Percentiles rank a stretch among this genome's conserved stretches.
These are phyloP conservation scores for Leptomonas seymouri DNA, from an alignment of 208 protist genomes.

Conservation along the genomic window DNA sequence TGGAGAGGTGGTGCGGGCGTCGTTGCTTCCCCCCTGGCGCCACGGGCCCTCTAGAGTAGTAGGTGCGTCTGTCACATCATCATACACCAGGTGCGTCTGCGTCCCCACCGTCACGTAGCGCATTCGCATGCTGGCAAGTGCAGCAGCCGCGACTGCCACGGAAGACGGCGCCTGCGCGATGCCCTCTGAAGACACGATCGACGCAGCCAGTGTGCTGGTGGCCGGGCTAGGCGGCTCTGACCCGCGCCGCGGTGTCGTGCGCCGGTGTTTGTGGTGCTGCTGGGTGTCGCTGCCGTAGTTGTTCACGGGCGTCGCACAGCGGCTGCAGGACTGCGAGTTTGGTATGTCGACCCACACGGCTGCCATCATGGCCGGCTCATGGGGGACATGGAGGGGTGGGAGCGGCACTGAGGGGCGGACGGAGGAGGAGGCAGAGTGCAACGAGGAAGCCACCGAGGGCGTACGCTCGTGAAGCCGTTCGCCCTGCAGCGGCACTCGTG, in stretches of 20 bases:
- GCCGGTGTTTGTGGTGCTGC: constrained; percentile 32
- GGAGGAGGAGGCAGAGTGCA: constrained; percentile 32
- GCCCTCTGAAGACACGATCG: constrained; percentile 36
- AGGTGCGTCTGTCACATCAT: background rate
- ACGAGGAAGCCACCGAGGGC: constrained; percentile 29
- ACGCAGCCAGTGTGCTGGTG: constrained; percentile 46
- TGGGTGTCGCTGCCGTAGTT: background rate
- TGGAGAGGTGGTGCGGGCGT: background rate
- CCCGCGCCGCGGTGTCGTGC: constrained; percentile 42
- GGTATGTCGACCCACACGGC: constrained; percentile 55
- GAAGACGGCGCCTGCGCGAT: background rate
- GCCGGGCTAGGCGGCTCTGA: constrained; percentile 39
- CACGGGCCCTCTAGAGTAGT: background rate
- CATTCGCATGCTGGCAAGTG: constrained; percentile 8
- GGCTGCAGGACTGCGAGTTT: constrained; percentile 23
- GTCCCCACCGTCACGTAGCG: constrained; percentile 26
- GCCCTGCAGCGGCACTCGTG: constrained; percentile 6
- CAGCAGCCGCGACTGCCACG: background rate
- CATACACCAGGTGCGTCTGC: constrained; percentile 18
- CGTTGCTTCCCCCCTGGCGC: background rate
- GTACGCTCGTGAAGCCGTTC: constrained; percentile 32
- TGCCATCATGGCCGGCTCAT: constrained; percentile 32
- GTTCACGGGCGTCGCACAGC: constrained; percentile 33
- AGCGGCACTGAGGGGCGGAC: constrained; percentile 28
- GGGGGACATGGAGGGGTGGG: constrained; percentile 37